Evolutionary conservation across 2,329 filamentous ascomycete genomes (phyloP), one percentile per base, ranked within the genome.

Genomic region (Ascochyta viciae-villosae): DNA sequence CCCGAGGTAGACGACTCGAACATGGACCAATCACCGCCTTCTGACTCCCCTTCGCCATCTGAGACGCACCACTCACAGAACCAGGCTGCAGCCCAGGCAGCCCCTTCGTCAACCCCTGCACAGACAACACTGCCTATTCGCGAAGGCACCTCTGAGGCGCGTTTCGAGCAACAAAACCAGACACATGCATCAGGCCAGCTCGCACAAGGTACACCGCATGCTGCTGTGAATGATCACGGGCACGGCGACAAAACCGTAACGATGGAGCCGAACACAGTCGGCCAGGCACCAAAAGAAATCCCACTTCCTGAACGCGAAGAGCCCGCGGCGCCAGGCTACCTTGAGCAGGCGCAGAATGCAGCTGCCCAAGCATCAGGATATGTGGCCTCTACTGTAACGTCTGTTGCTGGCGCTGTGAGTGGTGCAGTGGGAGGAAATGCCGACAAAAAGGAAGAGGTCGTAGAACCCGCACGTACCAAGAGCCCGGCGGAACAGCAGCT

Each of bases 281-380:
- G 80, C 3, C 80, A 82, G 62, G 80, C 79, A 44, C 77, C 78
- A 8, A 82, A 82, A 64, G 78, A 81, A 44, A 75, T 77, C 31
- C 71, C 76, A 0, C 64, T 78, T 33, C 65, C 66, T 3, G 66
- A 69, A 46, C 67, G 68, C 9, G 67, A 73, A 45, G 69, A 77
- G 34, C 63, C 65, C 2, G 55, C 68, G 7, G 69, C 70, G n/a
- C 70, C 73, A 22, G 67, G 73, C 2, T 73, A 77, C 42, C 54
- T 81, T 16, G 78, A 77, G 24, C 77, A 80, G 60, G 80, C 79
- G 19, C 78, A 81, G 64, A 58, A 68, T 4, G 70, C 68, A 2
- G 78, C 75, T 33, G 58, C 61, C 2, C 53, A 63, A 33, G 74
- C 69, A 15, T 61, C 70, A 26, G 62, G 67, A 22, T 54, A 61